These are phyloP conservation scores for Fusarium piperis DNA, from an alignment of 2,329 filamentous ascomycete genomes.

Conservation along the genomic window DNA sequence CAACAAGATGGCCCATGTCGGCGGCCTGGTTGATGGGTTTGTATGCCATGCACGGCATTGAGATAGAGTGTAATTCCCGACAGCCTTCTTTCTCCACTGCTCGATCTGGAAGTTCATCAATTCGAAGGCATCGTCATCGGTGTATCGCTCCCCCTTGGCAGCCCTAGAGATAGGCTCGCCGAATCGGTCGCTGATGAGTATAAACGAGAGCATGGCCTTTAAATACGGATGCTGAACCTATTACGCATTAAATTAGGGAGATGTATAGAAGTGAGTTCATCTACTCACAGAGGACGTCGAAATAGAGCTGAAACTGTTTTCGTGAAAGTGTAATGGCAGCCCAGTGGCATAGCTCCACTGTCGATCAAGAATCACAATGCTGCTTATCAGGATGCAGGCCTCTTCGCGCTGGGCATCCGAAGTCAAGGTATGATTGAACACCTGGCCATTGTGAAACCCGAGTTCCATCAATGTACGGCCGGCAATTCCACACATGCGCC, in stretches of 20 bases:
- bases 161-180: conserved; percentile 21
- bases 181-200: conserved; percentile 26
- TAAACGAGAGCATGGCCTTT: conserved; percentile 26
- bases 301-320: conserved; percentile 24
- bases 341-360: conserved; percentile 31
- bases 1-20: conserved; percentile 18
- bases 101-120: conserved; percentile 44
- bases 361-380: conserved; percentile 12
- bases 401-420: conserved; percentile 11
- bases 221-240: conserved; percentile 24
- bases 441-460: conserved; percentile 41
- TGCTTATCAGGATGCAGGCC: conserved; percentile 15
- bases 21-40: conserved; percentile 10
- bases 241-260: fast-evolving
- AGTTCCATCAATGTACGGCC: conserved; percentile 43
- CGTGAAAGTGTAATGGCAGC: conserved; percentile 20
- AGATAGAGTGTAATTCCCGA: conserved; percentile 22
- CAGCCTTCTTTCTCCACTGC: conserved; percentile 40
- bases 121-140: conserved; percentile 42
- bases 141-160: conserved; percentile 24
- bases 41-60: conserved; percentile 13
- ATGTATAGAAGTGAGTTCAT: fast-evolving
- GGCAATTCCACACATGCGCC: conserved; percentile 43
- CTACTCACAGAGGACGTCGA: conserved; percentile 16
- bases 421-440: conserved; percentile 28